phyloP scores from a whole-genome alignment of 257 asterid species.

The Agastache rugosa region DNA sequence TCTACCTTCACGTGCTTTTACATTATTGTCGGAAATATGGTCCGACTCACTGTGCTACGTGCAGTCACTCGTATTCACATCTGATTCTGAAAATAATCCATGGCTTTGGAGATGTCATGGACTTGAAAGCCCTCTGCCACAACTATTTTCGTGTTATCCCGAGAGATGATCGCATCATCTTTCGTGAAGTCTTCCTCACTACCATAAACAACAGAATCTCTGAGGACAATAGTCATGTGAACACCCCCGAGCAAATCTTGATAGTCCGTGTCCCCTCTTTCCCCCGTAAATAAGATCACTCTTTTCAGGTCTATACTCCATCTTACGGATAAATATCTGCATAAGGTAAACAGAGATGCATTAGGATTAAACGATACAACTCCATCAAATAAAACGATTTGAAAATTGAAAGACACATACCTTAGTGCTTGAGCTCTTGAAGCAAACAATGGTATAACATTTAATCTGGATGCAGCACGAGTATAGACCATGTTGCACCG shows the following conservation, averaged over 20 bases:
- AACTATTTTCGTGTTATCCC: conserved; percentile 45
- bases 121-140: conserved; percentile 55
- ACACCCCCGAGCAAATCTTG: conserved; percentile 64
- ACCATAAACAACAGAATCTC: conserved; percentile 50
- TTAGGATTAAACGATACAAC: background rate
- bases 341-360: conserved; percentile 1
- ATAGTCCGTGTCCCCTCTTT: conserved; percentile 68
- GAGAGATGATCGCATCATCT: conserved; percentile 39
- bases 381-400: background rate
- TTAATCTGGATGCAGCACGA: conserved; percentile 61
- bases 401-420: conserved; percentile 35
- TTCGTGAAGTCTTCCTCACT: conserved; percentile 52
- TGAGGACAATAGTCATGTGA: conserved; percentile 65
- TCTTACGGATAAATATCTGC: conserved; percentile 66
- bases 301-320: conserved; percentile 65
- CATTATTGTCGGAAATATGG: background rate
- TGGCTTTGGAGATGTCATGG: conserved; percentile 53
- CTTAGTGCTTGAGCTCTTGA: conserved; percentile 72
- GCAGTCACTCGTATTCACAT: conserved; percentile 28
- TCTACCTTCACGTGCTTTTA: background rate
- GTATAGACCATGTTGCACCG: conserved; percentile 64
- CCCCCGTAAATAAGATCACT: conserved; percentile 64
- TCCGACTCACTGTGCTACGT: background rate
- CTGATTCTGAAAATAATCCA: conserved; percentile 46
- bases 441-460: conserved; percentile 63